A percentile compares a stretch with the other conserved stretches of the same genome.
Evolutionary conservation across 306 rosid species (phyloP).

Genomic region (Vicia villosa): DNA sequence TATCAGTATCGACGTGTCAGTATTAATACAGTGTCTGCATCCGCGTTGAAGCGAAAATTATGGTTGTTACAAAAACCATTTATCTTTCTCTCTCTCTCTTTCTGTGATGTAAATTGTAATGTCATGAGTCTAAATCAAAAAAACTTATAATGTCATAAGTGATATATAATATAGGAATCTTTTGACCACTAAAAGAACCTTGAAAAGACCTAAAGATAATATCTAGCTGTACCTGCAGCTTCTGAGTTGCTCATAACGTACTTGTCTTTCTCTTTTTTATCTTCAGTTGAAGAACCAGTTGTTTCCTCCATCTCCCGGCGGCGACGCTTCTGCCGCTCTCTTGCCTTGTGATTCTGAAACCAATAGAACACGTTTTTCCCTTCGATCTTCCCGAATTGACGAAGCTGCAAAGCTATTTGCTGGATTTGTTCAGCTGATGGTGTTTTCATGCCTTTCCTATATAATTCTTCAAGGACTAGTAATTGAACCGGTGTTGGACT

Average conservation of each 20-base stretch:
- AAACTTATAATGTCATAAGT: conserved; percentile 6
- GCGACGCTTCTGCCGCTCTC: conserved; percentile 74
- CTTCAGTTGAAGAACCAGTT: conserved; percentile 14
- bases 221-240: conserved; percentile 17
- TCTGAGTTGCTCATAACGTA: conserved; percentile 27
- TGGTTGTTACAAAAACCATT: background rate
- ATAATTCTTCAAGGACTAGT: conserved; percentile 59
- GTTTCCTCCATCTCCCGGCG: conserved; percentile 49
- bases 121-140: background rate
- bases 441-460: conserved; percentile 58
- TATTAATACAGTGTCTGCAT: no score
- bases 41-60: no score
- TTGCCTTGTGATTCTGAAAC: conserved; percentile 86
- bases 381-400: conserved; percentile 72
- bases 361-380: conserved; percentile 81
- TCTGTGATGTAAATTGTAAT: conserved; percentile 4
- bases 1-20: no score
- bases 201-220: conserved; percentile 23
- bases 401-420: conserved; percentile 57
- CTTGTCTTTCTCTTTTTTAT: conserved; percentile 14
- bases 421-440: conserved; percentile 75
- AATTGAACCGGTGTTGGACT: conserved; percentile 74
- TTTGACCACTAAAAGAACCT: conserved; percentile 40
- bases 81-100: background rate
- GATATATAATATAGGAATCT: conserved; percentile 28